These are phyloP conservation scores for Termitomyces sp. DNA, from an alignment of 768 basidiomycete genomes.

Conservation along the genomic window DNA sequence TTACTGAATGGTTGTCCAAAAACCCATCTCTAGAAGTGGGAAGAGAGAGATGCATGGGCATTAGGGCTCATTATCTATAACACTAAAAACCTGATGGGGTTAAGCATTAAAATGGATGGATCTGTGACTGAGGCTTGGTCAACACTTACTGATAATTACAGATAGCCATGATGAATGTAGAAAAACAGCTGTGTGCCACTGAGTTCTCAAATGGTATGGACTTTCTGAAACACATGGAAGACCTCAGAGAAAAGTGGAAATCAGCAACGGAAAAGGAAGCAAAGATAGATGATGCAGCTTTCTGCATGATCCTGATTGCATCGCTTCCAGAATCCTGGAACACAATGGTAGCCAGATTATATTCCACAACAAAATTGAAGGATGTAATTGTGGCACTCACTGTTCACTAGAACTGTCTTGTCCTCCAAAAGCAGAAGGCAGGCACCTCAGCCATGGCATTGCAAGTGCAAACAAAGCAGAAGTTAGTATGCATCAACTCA, in stretches of 20 bases:
- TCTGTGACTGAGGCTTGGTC: too few relatives aligned
- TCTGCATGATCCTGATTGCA: neutral
- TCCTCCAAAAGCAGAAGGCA: neutral
- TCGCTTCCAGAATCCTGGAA: too few relatives aligned
- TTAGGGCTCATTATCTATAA: too few relatives aligned
- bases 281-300: neutral
- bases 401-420: too few relatives aligned
- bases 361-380: neutral
- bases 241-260: too few relatives aligned
- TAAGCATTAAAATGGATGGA: too few relatives aligned
- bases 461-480: neutral
- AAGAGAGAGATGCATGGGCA: too few relatives aligned
- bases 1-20: too few relatives aligned
- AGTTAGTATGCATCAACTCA: conserved; percentile 13
- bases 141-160: too few relatives aligned
- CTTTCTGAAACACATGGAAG: neutral
- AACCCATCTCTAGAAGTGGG: too few relatives aligned
- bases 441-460: neutral
- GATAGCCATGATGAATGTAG: too few relatives aligned
- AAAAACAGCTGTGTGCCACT: neutral
- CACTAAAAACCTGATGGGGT: too few relatives aligned
- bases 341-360: conserved; percentile 3
- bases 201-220: neutral
- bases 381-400: conserved; percentile 3
- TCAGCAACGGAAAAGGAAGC: neutral